Evolutionary conservation across 2,329 filamentous ascomycete species (phyloP).

Genomic region (Talaromyces amestolkiae): DNA sequence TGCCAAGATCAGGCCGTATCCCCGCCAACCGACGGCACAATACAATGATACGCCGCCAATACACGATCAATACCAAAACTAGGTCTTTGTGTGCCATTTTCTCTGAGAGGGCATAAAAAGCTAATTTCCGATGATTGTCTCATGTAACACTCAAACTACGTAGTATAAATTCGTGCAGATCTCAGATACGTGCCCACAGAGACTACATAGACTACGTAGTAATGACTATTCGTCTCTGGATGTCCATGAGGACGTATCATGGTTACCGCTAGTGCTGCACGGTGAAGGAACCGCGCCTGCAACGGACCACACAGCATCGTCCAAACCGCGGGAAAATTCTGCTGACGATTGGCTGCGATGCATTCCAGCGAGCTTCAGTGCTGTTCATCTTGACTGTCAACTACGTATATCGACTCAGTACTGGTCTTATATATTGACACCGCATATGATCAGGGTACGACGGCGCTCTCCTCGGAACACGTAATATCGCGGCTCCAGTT

Average conservation of each 20-base stretch:
- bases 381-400: not conserved
- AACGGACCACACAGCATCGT: not conserved
- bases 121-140: too few species aligned
- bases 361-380: not conserved
- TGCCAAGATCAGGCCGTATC: not conserved
- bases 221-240: not conserved
- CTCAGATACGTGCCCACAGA: not conserved
- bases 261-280: slow-evolving; percentile 6
- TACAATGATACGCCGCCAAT: not conserved
- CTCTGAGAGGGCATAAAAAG: too few species aligned
- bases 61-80: not conserved
- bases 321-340: not conserved
- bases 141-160: too few species aligned
- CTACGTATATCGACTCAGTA: not conserved
- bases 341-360: not conserved
- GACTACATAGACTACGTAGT: not conserved
- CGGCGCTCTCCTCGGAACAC: not conserved
- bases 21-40: not conserved
- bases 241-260: not conserved
- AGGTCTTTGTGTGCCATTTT: not conserved
- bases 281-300: slow-evolving; percentile 2
- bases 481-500: not conserved
- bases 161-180: too few species aligned
- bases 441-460: not conserved
- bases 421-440: not conserved